Evolutionary conservation across 2,329 filamentous ascomycete genomes (phyloP), one percentile per base, ranked within the genome.

Genomic region (Xenosphaeropsis pyriputrescens): DNA sequence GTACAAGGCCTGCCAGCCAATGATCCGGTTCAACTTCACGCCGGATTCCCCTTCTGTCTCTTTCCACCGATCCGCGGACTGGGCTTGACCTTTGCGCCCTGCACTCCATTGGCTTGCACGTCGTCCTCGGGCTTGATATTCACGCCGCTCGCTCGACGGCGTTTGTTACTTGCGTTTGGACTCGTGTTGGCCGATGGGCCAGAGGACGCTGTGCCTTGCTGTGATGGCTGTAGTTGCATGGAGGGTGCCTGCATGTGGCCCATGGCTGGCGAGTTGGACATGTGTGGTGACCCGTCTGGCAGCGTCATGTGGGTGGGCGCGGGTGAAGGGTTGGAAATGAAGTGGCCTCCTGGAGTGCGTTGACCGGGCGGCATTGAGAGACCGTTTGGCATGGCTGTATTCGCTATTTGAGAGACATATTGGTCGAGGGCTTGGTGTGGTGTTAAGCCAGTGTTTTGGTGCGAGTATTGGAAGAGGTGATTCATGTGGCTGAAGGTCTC

Each of bases 401-500:
- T 37, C 31, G 60, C 64, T 44, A 72, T 64, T 36, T 55, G 61
- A 29, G 46, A 51, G 29, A 78, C 70, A 46, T 76, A 78, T 47
- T 77, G 68, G 18, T 76, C 68, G 18, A 81, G 63, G 2, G 75
- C 72, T 16, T 57, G 54, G 41, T 75, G 76, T 0, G 76, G 72
- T 2, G 65, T 61, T 2, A 76, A 54, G 6, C 60, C 60, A 2
- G 70, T 62, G 45, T 79, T 67, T 12, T 57, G 50, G 43, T 76
- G 70, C 34, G 64, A 72, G 47, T 66, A 78, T 36, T 54, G 56
- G 53, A 81, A 78, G 4, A 81, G 56, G 2, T 72, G 72, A 46
- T 68, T 74, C 74, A 79, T 78, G 50, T 77, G 71, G 41, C 71
- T 70, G 61, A 79, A 70, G 31, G 79, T 72, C 52, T 79, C 75